These are phyloP conservation scores for Monosporascus sp. DNA, from an alignment of 2,329 filamentous ascomycete species.

Conservation along the genomic window DNA sequence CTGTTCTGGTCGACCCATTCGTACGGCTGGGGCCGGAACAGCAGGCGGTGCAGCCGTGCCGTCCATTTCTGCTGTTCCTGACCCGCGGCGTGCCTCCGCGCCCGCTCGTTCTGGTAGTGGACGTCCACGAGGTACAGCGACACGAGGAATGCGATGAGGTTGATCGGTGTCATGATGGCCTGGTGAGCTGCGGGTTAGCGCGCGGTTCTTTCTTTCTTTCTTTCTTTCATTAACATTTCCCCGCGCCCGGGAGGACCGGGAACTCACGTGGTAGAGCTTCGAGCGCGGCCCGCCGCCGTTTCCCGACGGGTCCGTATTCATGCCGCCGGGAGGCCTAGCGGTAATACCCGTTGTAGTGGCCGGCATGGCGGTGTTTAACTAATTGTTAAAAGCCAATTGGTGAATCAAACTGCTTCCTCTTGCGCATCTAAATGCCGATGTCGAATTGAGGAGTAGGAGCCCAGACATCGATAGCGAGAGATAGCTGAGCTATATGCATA, in stretches of 20 bases:
- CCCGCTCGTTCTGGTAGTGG: constrained; percentile 46
- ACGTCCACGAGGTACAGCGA: constrained; percentile 60
- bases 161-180: constrained; percentile 56
- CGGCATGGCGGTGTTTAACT: neutral
- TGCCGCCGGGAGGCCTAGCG: neutral
- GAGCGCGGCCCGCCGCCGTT: constrained; percentile 8
- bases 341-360: neutral
- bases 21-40: constrained; percentile 37
- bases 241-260: no score
- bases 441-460: no score
- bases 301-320: constrained; percentile 2
- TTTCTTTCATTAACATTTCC: neutral
- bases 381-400: neutral
- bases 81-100: constrained; percentile 29
- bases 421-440: no score
- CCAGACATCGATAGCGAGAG: neutral
- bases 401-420: neutral
- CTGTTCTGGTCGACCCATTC: constrained; percentile 22
- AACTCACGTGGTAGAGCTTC: constrained; percentile 18
- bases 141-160: constrained; percentile 59
- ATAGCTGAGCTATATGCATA: neutral
- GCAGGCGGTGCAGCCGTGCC: constrained; percentile 35
- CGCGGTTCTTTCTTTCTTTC: neutral
- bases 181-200: constrained; percentile 14
- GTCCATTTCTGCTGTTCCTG: constrained; percentile 26